Evolutionary conservation across 2,329 filamentous ascomycete genomes (phyloP).

Genomic region (Diplodia seriata): DNA sequence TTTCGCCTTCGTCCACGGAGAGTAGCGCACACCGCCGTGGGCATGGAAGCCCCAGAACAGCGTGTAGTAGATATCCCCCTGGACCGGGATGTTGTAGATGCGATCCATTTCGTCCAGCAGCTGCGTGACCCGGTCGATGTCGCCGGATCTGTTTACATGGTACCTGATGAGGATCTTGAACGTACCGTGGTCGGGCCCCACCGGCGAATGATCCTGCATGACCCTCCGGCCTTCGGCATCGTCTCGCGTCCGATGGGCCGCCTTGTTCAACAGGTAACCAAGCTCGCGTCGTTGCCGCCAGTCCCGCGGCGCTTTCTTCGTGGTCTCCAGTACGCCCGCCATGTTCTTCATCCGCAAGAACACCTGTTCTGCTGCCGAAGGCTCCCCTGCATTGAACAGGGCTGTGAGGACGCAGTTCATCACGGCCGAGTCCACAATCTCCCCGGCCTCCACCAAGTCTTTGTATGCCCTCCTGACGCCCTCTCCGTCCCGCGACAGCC

Average conservation of each 20-base stretch:
- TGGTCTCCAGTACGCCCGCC: slow-evolving; percentile 44
- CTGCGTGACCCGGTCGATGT: slow-evolving; percentile 72
- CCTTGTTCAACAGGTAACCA: slow-evolving; percentile 56
- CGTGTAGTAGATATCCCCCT: slow-evolving; percentile 78
- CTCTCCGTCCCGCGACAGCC: slow-evolving; percentile 74
- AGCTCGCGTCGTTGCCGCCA: slow-evolving; percentile 54
- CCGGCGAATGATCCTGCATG: slow-evolving; percentile 69
- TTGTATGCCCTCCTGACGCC: slow-evolving; percentile 79
- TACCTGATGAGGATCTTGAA: slow-evolving; percentile 81
- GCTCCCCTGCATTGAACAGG: slow-evolving; percentile 77
- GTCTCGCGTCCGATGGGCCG: slow-evolving; percentile 49
- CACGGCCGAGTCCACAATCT: slow-evolving; percentile 85
- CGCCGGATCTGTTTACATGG: slow-evolving; percentile 71
- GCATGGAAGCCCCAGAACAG: slow-evolving; percentile 81
- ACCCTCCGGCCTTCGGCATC: slow-evolving; percentile 57
- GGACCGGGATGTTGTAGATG: slow-evolving; percentile 67
- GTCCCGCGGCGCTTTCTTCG: slow-evolving; percentile 42
- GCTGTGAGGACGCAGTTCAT: slow-evolving; percentile 87
- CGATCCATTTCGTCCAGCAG: slow-evolving; percentile 82
- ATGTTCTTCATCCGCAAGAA: slow-evolving; percentile 83
- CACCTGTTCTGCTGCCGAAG: slow-evolving; percentile 76
- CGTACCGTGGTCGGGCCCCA: slow-evolving; percentile 78
- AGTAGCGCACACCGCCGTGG: slow-evolving; percentile 71
- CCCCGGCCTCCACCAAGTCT: slow-evolving; percentile 81
- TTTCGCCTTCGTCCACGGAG: slow-evolving; percentile 74